These are phyloP conservation scores for Cardamine resedifolia DNA, from an alignment of 345 rosid species.

Conservation along the genomic window DNA sequence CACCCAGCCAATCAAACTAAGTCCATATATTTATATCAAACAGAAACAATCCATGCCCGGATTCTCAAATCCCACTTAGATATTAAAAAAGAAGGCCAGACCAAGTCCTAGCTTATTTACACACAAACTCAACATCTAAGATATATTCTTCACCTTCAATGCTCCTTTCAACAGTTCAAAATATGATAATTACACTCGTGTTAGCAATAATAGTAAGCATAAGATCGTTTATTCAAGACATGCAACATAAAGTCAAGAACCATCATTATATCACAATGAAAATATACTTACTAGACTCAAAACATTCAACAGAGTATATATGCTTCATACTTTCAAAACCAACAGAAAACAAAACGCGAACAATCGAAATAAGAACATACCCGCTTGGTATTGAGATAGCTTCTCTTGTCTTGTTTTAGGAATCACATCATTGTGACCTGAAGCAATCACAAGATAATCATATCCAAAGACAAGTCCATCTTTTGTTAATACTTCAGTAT, in stretches of 20 bases:
- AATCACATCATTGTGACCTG: conserved; percentile 64
- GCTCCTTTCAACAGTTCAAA: not conserved
- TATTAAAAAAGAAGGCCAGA: too few species aligned
- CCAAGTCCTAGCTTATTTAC: too few species aligned
- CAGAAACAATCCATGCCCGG: too few species aligned
- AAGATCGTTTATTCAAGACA: not conserved
- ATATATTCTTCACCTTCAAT: too few species aligned
- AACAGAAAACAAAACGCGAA: not conserved
- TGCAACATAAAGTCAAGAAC: not conserved
- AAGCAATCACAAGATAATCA: conserved; percentile 84
- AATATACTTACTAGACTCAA: not conserved
- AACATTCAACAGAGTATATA: not conserved
- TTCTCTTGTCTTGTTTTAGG: conserved; percentile 62
- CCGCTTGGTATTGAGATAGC: conserved; percentile 52
- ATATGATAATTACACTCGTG: not conserved
- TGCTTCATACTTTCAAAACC: not conserved
- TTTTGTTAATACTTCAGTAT: conserved; percentile 53
- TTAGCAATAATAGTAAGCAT: not conserved
- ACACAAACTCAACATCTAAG: too few species aligned
- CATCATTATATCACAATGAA: too few species aligned
- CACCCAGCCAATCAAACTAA: too few species aligned
- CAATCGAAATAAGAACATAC: conserved; percentile 34
- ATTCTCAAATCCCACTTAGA: too few species aligned
- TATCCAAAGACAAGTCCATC: conserved; percentile 51
- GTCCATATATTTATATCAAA: too few species aligned